Percentiles rank a stretch among this genome's conserved stretches.
phyloP scores from a whole-genome alignment of 768 basidiomycete species.

The Psilocybe azurescens region DNA sequence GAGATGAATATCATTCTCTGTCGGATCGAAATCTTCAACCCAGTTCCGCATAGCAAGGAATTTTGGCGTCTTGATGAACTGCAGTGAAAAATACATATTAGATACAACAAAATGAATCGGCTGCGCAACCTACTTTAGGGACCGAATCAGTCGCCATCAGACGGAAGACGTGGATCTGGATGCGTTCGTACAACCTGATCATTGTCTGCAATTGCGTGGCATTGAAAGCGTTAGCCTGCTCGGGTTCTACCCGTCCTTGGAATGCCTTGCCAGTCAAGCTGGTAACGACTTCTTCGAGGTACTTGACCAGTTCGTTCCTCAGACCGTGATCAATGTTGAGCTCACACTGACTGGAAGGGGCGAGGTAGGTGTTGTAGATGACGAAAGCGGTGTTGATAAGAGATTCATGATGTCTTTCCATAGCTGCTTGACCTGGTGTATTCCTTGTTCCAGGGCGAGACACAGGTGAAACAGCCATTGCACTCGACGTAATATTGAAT shows the following conservation, averaged over 20 bases:
- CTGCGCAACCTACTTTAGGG: constrained; percentile 74
- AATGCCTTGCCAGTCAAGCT: constrained; percentile 77
- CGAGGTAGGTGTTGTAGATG: constrained; percentile 94
- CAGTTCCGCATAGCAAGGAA: constrained; percentile 82
- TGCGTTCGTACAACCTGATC: constrained; percentile 93
- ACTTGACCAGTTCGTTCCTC: constrained; percentile 92
- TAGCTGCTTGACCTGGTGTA: constrained; percentile 82
- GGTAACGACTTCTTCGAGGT: constrained; percentile 89
- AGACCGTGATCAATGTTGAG: constrained; percentile 98
- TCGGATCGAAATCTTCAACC: constrained; percentile 77
- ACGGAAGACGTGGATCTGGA: constrained; percentile 96
- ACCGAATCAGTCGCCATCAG: constrained; percentile 99
- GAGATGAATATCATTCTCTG: constrained; percentile 63
- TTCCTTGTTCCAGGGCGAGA: constrained; percentile 43
- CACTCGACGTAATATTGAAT: constrained; percentile 94
- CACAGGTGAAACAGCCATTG: constrained; percentile 61
- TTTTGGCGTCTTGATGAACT: constrained; percentile 90
- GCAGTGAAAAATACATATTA: constrained; percentile 5
- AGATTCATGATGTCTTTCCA: constrained; percentile 97
- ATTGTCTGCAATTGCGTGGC: constrained; percentile 95
- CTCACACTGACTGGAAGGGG: constrained; percentile 93
- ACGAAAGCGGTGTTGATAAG: constrained; percentile 93
- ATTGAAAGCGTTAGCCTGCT: constrained; percentile 83
- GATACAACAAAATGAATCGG: constrained; percentile 1
- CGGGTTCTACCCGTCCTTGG: constrained; percentile 81